phyloP scores from a whole-genome alignment of 139 green algal genomes.

The Asterochloris sp. region DNA sequence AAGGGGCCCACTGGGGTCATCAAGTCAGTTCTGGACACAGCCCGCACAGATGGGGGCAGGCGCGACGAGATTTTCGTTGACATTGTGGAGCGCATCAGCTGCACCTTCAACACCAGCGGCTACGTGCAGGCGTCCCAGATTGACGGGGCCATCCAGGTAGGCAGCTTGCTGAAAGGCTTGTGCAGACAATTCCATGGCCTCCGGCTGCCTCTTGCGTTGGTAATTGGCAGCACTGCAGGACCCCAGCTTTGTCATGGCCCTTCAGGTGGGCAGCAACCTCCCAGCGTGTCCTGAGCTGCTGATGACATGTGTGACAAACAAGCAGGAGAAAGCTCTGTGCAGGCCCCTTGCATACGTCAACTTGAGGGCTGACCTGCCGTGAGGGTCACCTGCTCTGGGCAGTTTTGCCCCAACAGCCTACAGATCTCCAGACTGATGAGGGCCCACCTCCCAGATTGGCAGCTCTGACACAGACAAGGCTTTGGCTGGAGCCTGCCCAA shows the following conservation, averaged over 20 bases:
- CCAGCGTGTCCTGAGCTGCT: neutral
- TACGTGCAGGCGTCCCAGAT: conserved; percentile 81
- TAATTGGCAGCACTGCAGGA: too few species aligned
- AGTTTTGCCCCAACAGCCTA: too few species aligned
- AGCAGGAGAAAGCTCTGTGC: neutral
- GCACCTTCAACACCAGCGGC: conserved; percentile 86
- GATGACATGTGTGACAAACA: neutral
- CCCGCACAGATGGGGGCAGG: conserved; percentile 51
- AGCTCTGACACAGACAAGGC: too few species aligned
- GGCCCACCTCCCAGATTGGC: too few species aligned
- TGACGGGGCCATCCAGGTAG: conserved; percentile 78
- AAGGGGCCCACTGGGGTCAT: conserved; percentile 79
- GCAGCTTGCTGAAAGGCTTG: neutral
- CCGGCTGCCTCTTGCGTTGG: too few species aligned
- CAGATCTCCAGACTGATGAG: too few species aligned
- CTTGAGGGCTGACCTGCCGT: too few species aligned
- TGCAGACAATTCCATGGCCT: too few species aligned
- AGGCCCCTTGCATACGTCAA: neutral
- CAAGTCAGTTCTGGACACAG: conserved; percentile 85
- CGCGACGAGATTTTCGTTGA: conserved; percentile 98
- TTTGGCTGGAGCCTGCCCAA: too few species aligned
- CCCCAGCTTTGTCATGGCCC: too few species aligned
- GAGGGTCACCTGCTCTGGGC: too few species aligned
- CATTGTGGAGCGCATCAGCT: conserved; percentile 92
- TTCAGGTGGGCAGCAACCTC: neutral